Conservation (phyloP, 306 rosid species). For the Urtica urens region DNA sequence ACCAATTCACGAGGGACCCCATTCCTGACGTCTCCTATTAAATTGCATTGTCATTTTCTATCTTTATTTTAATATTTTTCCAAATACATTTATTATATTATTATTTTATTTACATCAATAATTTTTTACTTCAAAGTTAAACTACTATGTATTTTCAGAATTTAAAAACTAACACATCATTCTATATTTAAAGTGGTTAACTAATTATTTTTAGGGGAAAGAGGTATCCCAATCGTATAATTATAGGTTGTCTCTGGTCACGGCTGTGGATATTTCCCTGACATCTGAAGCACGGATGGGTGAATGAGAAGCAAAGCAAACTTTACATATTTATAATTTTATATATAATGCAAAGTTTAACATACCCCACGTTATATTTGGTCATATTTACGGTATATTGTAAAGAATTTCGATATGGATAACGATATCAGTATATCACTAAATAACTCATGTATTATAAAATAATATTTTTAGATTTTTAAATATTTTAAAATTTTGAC, state of each 20-base stretch:
- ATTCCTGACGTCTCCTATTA: conserved; percentile 21
- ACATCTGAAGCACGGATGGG: conserved; percentile 11
- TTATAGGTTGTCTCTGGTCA: conserved; percentile 21
- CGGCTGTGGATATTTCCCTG: conserved; percentile 10
- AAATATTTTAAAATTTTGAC: no score
- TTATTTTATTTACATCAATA: no score
- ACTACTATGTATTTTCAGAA: no score
- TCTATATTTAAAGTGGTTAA: no score
- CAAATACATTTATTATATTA: no score
- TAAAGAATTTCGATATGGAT: no score
- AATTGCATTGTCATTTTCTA: conserved; percentile 3
- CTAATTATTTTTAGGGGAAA: no score
- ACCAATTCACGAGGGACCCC: conserved; percentile 49
- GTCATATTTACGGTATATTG: background rate
- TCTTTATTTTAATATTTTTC: background rate
- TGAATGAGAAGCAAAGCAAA: conserved; percentile 25
- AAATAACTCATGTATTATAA: no score
- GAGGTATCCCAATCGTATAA: conserved; percentile 15
- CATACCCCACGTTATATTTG: background rate
- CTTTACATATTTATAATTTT: background rate
- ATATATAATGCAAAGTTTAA: background rate
- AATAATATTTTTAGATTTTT: no score
- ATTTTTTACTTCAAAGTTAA: no score
- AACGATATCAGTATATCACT: no score
- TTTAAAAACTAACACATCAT: no score